These are phyloP conservation scores for Noccaea bulbosa DNA, from an alignment of 345 rosid genomes.

Conservation along the genomic window DNA sequence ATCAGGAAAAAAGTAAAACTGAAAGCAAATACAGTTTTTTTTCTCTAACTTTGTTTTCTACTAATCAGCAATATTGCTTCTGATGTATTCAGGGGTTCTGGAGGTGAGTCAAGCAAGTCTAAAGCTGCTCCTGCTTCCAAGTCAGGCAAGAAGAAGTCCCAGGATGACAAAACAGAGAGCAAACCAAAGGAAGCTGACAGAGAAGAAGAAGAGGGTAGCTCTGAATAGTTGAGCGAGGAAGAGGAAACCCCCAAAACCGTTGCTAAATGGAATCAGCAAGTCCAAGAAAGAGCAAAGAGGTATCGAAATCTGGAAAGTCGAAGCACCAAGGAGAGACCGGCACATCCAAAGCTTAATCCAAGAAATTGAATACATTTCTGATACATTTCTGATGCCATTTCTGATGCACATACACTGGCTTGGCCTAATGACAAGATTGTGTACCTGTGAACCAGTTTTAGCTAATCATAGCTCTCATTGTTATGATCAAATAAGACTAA, in stretches of 20 bases:
- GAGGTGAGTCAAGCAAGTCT: constrained; percentile 67
- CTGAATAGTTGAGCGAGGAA: constrained; percentile 49
- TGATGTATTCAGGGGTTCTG: constrained; percentile 57
- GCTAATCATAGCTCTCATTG: too few species aligned
- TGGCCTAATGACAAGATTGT: too few species aligned
- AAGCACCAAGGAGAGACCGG: not conserved
- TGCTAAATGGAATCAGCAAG: constrained; percentile 53
- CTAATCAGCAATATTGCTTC: constrained; percentile 19
- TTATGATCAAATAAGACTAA: too few species aligned
- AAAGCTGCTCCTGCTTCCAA: constrained; percentile 48
- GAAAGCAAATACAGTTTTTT: not conserved
- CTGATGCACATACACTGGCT: too few species aligned
- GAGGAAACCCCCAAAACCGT: constrained; percentile 46
- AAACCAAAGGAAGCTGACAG: constrained; percentile 44
- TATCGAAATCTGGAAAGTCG: constrained; percentile 54
- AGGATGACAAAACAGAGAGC: constrained; percentile 47
- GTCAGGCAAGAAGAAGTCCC: constrained; percentile 45
- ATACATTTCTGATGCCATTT: too few species aligned
- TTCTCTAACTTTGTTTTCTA: not conserved
- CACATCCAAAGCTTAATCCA: too few species aligned
- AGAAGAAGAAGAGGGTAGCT: constrained; percentile 49
- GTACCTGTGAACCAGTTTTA: too few species aligned
- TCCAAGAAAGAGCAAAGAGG: constrained; percentile 53
- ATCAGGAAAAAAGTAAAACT: constrained; percentile 59
- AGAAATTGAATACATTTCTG: too few species aligned